Evolutionary conservation across 1,284 basidiomycete species (phyloP).

Genomic region (Ustilago nuda): DNA sequence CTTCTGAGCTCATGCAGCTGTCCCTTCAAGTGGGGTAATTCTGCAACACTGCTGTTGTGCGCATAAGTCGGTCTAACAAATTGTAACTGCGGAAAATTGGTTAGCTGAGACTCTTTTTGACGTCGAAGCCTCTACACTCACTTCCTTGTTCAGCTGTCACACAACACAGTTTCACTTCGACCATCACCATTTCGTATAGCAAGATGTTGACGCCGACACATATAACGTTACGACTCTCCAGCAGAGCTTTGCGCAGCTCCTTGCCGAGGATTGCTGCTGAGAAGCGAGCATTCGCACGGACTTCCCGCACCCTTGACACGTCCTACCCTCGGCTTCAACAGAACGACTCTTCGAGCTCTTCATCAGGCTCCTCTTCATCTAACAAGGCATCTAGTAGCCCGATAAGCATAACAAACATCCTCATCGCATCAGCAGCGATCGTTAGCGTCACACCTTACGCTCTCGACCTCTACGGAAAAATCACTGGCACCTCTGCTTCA

Average conservation of each 20-base stretch:
- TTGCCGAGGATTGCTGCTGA: neutral
- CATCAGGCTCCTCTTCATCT: slow-evolving; percentile 5
- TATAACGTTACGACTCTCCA: slow-evolving; percentile 1
- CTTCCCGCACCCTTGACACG: slow-evolving; percentile 9
- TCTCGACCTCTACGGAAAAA: slow-evolving; percentile 21
- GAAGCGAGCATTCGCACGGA: neutral
- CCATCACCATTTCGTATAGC: neutral
- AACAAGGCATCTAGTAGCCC: neutral
- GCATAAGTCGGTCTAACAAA: neutral
- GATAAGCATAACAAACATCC: slow-evolving; percentile 24
- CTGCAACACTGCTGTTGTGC: neutral
- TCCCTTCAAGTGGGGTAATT: neutral
- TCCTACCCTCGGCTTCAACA: slow-evolving; percentile 11
- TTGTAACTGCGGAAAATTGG: neutral
- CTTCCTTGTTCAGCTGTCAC: neutral
- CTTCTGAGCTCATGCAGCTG: neutral
- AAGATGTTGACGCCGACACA: slow-evolving; percentile 4
- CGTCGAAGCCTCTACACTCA: neutral
- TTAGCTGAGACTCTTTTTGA: slow-evolving; percentile 7
- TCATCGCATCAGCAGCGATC: slow-evolving; percentile 26
- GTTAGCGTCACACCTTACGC: slow-evolving; percentile 11
- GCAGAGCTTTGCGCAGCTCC: neutral
- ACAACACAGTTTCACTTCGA: neutral
- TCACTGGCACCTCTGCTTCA: slow-evolving; percentile 13
- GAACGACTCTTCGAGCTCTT: slow-evolving; percentile 2